Evolutionary conservation across 352 stramenopile genomes (phyloP).

Genomic region (Vaucheria bursata): DNA sequence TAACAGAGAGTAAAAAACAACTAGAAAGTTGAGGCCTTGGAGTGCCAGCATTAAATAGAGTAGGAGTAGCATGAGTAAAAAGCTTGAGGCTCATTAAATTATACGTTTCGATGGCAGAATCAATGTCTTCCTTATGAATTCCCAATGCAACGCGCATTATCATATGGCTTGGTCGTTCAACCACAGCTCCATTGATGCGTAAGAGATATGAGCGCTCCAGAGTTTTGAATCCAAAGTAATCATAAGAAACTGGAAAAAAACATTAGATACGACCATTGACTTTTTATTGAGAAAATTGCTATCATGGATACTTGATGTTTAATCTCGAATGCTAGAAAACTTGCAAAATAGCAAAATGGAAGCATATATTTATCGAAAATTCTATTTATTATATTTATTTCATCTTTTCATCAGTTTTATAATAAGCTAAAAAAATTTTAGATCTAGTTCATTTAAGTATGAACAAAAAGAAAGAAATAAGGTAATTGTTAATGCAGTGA

Average conservation of each 20-base stretch:
- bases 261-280: no score
- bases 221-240: constrained; percentile 99
- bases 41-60: constrained; percentile 97
- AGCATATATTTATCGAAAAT: no score
- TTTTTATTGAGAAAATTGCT: no score
- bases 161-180: constrained; percentile 82
- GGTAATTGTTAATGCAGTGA: background rate
- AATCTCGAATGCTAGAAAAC: no score
- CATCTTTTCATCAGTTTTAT: no score
- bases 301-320: no score
- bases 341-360: no score
- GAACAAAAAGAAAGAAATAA: no score
- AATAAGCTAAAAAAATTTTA: no score
- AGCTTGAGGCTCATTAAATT: constrained; percentile 87
- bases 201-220: constrained; percentile 89
- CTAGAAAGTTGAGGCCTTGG: constrained; percentile 91
- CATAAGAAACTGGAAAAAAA: constrained; percentile 73
- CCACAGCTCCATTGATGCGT: constrained; percentile 39
- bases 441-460: no score
- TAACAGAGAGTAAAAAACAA: constrained; percentile 95
- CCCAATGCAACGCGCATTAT: constrained; percentile 92
- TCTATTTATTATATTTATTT: no score
- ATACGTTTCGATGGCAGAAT: constrained; percentile 90
- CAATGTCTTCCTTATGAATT: constrained; percentile 89
- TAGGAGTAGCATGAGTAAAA: constrained; percentile 97